Base-by-base conservation (phyloP, 805 yeast species). In the Debaryomyces tyrocola region DNA sequence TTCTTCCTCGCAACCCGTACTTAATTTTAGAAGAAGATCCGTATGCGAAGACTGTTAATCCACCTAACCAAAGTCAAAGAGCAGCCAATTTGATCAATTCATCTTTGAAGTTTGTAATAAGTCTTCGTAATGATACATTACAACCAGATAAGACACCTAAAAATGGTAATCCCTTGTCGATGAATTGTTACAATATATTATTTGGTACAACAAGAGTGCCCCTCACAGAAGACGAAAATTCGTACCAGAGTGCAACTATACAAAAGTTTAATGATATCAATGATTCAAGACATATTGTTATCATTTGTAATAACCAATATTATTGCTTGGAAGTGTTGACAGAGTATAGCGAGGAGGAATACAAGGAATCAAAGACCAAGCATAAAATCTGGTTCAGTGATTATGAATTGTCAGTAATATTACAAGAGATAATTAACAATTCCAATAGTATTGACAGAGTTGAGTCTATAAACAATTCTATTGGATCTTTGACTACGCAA, bases 1-100 rank as follows among this genome's bases (percentile, higher is more conserved):
- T 84, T 1, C 67, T 87, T 37, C 95, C 95, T 4, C 70, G 92
- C 50, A 87, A 86, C 59, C 95, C 95, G 1, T 86, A 84, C 56
- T 73, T 87, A 52, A 78, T 87, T 9, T 63, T 87, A 14, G 90
- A 85, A 52, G 85, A 85, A 58, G 95, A 87, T 52, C 91, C 92
- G 1, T 73, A 81, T 50, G 74, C 80, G 14, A 66, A 66, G 56
- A 71, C 77, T 14, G 60, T 73, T 46, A 78, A 77, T 48, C 84
- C 84, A 4, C 87, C 89, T 12, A 70, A 78, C 43, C 95, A 87
- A 65, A 70, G 80, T 9, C 84, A 82, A 50, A 63, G 92, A 33
- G 84, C 91, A 7, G 82, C 91, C 2, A 83, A 79, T 21, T 65
- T 87, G 51, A 74, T 85, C 21, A 78, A 81, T 44, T 84, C 90